These are phyloP conservation scores for Erodium maritimum DNA, from an alignment of 345 rosid species.

Conservation along the genomic window DNA sequence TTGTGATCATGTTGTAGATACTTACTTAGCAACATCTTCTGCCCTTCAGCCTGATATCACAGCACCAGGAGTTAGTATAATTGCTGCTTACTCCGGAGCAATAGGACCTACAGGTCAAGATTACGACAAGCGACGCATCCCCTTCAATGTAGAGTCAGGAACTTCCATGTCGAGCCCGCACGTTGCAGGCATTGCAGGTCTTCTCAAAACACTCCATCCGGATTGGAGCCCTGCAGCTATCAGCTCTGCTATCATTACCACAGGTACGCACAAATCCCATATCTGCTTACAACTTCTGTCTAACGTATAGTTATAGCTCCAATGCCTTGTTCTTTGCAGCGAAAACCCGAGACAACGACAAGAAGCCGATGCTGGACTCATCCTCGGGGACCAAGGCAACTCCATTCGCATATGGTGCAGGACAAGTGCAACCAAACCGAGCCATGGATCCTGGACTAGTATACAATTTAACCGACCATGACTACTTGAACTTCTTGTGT, in stretches of 20 bases:
- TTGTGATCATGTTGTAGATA: too few relatives aligned
- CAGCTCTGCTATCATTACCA: slow-evolving; percentile 37
- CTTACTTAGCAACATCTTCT: too few relatives aligned
- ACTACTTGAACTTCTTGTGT: slow-evolving; percentile 39
- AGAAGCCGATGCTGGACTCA: slow-evolving; percentile 14
- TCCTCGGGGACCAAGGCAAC: slow-evolving; percentile 12
- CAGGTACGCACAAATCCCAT: too few relatives aligned
- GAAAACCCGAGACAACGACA: slow-evolving; percentile 12
- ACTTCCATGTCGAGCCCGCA: slow-evolving; percentile 54
- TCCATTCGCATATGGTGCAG: slow-evolving; percentile 41
- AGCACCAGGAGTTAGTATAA: slow-evolving; percentile 39
- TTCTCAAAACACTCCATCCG: slow-evolving; percentile 31
- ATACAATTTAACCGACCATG: slow-evolving; percentile 19
- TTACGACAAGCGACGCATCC: slow-evolving; percentile 17
- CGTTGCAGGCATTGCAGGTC: slow-evolving; percentile 41
- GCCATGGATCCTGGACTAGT: slow-evolving; percentile 48
- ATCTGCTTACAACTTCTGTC: too few relatives aligned
- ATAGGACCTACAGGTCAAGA: slow-evolving; percentile 8
- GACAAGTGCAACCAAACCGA: slow-evolving; percentile 31
- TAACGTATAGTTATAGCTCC: too few relatives aligned
- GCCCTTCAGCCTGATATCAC: slow-evolving; percentile 48
- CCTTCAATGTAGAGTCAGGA: slow-evolving; percentile 23
- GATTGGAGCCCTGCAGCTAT: slow-evolving; percentile 45
- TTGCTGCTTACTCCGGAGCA: slow-evolving; percentile 29
- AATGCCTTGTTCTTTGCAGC: too few relatives aligned